These are phyloP conservation scores for Amylostereum areolatum DNA, from an alignment of 1,284 basidiomycete genomes.

Conservation along the genomic window DNA sequence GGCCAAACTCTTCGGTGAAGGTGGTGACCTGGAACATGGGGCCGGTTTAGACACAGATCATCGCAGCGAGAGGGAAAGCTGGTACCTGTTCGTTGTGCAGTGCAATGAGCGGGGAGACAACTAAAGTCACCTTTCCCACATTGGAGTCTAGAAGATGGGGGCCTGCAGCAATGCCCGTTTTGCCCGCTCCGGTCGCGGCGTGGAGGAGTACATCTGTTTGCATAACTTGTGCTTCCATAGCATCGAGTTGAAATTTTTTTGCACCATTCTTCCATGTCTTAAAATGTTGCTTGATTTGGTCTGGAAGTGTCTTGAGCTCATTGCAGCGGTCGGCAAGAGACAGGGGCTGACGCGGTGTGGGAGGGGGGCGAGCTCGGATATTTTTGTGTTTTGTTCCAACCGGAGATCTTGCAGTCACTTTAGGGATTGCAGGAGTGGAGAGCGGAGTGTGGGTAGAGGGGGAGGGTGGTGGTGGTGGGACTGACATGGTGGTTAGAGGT, in stretches of 20 bases:
- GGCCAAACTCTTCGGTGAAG: background rate
- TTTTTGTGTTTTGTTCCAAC: too few species aligned
- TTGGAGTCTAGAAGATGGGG: background rate
- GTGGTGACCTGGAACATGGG: constrained; percentile 9
- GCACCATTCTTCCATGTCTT: too few species aligned
- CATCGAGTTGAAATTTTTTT: background rate
- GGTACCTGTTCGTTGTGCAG: background rate
- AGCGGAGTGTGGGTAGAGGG: too few species aligned
- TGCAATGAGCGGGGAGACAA: background rate
- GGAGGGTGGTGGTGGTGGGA: too few species aligned
- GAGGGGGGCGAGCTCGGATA: too few species aligned
- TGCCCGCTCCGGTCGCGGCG: background rate
- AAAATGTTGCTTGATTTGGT: too few species aligned
- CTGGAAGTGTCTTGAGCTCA: too few species aligned
- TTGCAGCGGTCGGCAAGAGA: too few species aligned
- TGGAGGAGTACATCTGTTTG: background rate
- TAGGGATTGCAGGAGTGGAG: too few species aligned
- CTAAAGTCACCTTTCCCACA: background rate
- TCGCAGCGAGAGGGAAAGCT: constrained; percentile 19
- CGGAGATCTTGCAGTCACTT: too few species aligned
- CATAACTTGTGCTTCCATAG: background rate
- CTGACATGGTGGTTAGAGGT: too few species aligned
- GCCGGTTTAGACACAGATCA: constrained; percentile 23
- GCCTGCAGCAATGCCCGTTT: background rate
- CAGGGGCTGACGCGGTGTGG: too few species aligned